Conservation (phyloP, 1,284 basidiomycete species). For the Ceratobasidium sp. region DNA sequence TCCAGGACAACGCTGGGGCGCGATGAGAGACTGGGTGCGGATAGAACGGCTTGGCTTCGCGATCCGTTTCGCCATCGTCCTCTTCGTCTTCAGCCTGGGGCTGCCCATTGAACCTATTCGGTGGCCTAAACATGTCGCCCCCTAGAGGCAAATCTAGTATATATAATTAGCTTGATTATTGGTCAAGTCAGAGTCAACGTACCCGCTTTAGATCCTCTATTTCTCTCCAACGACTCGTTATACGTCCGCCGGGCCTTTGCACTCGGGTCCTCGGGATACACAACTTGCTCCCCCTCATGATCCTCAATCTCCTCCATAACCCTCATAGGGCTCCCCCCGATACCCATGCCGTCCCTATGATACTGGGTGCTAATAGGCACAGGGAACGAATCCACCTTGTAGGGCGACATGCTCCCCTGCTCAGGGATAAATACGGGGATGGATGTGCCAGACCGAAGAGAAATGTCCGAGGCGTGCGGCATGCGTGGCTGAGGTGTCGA, state of each 20-base stretch:
- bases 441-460: constrained; percentile 30
- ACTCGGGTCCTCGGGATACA: constrained; percentile 45
- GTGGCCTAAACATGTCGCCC: not conserved
- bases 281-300: constrained; percentile 45
- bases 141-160: constrained; percentile 17
- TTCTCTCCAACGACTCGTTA: constrained; percentile 33
- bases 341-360: not conserved
- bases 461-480: constrained; percentile 46
- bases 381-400: constrained; percentile 67
- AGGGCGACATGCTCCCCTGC: constrained; percentile 58
- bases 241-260: constrained; percentile 35
- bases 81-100: constrained; percentile 37
- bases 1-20: constrained; percentile 9
- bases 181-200: constrained; percentile 6
- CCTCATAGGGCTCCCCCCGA: constrained; percentile 59
- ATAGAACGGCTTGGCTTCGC: constrained; percentile 1
- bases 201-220: constrained; percentile 24
- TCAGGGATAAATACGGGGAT: constrained; percentile 61
- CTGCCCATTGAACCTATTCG: not conserved
- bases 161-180: constrained; percentile 20
- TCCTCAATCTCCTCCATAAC: constrained; percentile 56
- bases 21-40: constrained; percentile 17
- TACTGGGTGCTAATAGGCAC: constrained; percentile 70
- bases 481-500: constrained; percentile 49
- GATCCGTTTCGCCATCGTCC: constrained; percentile 34